phyloP scores from a whole-genome alignment of 2,329 filamentous ascomycete species.

The Alternaria sp. region DNA sequence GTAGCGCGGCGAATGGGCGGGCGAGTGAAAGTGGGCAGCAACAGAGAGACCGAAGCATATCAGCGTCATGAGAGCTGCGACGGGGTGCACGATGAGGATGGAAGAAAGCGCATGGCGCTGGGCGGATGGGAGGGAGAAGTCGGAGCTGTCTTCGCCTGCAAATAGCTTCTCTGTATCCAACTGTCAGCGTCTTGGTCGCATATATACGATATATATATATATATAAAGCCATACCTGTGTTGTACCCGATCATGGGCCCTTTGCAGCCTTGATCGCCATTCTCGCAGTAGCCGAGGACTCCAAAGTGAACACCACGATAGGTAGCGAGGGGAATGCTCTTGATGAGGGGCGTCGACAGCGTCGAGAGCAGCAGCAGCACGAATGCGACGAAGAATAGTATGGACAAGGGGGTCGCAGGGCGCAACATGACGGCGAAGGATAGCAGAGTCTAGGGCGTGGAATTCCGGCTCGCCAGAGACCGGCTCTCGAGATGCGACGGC shows the following conservation, averaged over 20 bases:
- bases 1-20: conserved; percentile 89
- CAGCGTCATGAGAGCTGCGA: conserved; percentile 85
- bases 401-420: conserved; percentile 90
- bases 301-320: conserved; percentile 80
- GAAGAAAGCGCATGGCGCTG: conserved; percentile 77
- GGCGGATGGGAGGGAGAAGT: conserved; percentile 71
- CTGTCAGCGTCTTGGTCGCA: conserved; percentile 22
- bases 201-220: background rate
- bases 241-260: conserved; percentile 82
- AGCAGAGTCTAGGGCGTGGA: conserved; percentile 30
- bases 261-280: conserved; percentile 65
- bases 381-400: conserved; percentile 87
- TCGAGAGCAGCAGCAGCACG: conserved; percentile 81
- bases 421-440: conserved; percentile 71
- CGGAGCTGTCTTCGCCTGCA: conserved; percentile 53
- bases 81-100: conserved; percentile 90
- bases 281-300: conserved; percentile 90
- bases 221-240: conserved; percentile 69
- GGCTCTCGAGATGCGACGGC: conserved; percentile 35
- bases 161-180: conserved; percentile 57
- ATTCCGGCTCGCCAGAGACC: conserved; percentile 41
- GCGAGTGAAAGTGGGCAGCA: conserved; percentile 83
- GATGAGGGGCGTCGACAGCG: conserved; percentile 91
- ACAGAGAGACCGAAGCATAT: conserved; percentile 82
- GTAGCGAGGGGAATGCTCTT: conserved; percentile 82